Evolutionary conservation across 208 protist species (phyloP).

Genomic region (Leishmania mexicana): DNA sequence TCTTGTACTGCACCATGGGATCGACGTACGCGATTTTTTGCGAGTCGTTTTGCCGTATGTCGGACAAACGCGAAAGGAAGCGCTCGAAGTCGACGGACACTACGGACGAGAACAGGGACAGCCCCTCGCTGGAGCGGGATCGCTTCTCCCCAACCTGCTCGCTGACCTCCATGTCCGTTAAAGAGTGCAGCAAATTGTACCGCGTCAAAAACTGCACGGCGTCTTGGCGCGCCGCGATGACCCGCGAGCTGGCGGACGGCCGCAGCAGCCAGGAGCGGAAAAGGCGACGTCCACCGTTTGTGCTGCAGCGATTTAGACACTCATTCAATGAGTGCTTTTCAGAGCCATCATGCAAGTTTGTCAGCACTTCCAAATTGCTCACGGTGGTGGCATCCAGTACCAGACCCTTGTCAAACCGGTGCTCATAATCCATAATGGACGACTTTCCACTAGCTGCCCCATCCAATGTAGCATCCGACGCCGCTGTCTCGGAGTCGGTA

Average conservation of each 20-base stretch:
- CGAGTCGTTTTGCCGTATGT: slow-evolving; percentile 56
- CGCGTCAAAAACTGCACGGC: slow-evolving; percentile 61
- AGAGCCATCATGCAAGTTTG: slow-evolving; percentile 78
- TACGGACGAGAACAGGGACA: slow-evolving; percentile 16
- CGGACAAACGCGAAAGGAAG: slow-evolving; percentile 72
- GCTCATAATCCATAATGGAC: slow-evolving; percentile 49
- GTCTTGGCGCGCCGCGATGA: slow-evolving; percentile 71
- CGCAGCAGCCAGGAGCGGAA: slow-evolving; percentile 86
- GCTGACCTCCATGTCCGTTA: slow-evolving; percentile 13
- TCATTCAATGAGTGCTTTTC: slow-evolving; percentile 72
- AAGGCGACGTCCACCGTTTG: slow-evolving; percentile 80
- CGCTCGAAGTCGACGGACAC: slow-evolving; percentile 82
- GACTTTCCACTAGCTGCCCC: neutral
- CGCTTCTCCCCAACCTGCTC: slow-evolving; percentile 32
- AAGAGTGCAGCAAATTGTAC: slow-evolving; percentile 16
- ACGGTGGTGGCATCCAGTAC: slow-evolving; percentile 73
- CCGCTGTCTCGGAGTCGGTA: neutral
- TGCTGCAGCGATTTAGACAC: slow-evolving; percentile 69
- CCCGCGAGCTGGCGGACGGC: slow-evolving; percentile 52
- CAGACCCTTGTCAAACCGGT: slow-evolving; percentile 62
- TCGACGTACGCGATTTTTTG: slow-evolving; percentile 83
- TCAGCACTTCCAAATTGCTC: slow-evolving; percentile 79
- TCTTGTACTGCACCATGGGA: slow-evolving; percentile 83
- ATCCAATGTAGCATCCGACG: neutral
- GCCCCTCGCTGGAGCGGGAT: slow-evolving; percentile 20